Percentiles rank a stretch among this genome's conserved stretches.
phyloP scores from a whole-genome alignment of 495 filamentous ascomycete species.

The Cercophora scortea region DNA sequence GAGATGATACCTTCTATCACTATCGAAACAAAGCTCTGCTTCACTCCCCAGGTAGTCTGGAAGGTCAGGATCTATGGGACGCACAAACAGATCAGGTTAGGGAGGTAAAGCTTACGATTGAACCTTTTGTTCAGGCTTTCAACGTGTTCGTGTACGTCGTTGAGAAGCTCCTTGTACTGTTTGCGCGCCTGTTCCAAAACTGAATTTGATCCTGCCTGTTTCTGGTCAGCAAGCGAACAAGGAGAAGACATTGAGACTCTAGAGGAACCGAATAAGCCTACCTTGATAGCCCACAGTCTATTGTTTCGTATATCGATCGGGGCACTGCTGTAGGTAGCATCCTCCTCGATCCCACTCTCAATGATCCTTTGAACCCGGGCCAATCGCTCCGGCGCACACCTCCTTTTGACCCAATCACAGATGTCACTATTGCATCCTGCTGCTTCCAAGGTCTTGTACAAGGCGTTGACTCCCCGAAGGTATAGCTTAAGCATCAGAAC shows the following conservation, averaged over 20 bases:
- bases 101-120: constrained; percentile 13
- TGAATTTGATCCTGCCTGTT: constrained; percentile 72
- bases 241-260: neutral
- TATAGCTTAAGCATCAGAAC: constrained; percentile 48
- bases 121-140: constrained; percentile 49
- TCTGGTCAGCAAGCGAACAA: neutral
- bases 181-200: constrained; percentile 81
- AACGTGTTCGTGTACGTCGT: constrained; percentile 66
- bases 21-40: constrained; percentile 64
- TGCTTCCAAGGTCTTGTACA: constrained; percentile 61
- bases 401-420: constrained; percentile 56
- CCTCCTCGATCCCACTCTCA: constrained; percentile 65
- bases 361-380: constrained; percentile 56
- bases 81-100: neutral
- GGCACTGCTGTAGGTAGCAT: constrained; percentile 67
- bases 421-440: constrained; percentile 51
- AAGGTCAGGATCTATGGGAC: neutral
- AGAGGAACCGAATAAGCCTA: constrained; percentile 20
- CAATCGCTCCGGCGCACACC: constrained; percentile 58
- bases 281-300: constrained; percentile 85
- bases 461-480: constrained; percentile 53
- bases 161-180: constrained; percentile 76
- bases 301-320: constrained; percentile 88
- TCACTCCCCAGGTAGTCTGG: constrained; percentile 6
- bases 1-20: constrained; percentile 71